Base-by-base conservation (phyloP, 2,329 filamentous ascomycete species). In the Chaetomium sp. region DNA sequence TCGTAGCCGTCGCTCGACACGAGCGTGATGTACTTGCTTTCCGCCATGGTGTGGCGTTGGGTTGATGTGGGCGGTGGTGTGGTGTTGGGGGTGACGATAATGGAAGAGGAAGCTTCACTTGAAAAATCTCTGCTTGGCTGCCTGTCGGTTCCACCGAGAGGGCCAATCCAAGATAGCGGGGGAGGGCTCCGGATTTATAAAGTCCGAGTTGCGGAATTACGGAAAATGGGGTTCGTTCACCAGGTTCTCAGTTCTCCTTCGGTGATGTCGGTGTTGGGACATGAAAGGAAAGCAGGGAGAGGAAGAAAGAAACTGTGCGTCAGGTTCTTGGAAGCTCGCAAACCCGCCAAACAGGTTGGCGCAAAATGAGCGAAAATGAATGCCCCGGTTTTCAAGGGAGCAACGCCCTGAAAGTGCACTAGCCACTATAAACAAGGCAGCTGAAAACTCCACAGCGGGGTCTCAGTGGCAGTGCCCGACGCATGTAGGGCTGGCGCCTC, bases 1-100 rank as follows among this genome's bases (percentile, higher is more conserved):
- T 90, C 87, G 68, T 84, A 90, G 64, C 82, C 86, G 70, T 92
- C 88, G 62, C 77, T 79, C 0, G 87, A 90, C 43, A 91, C 78
- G 52, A 92, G 81, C 5, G 88, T 91, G 61, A 91, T 80, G 70
- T 90, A 91, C 66, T 89, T 84, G 71, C 79, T 82, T 7, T 57
- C 59, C 11, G 55, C 42, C 59, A 65, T 67, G 68, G 32, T 62
- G 63, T 41, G 7, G n/a, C 36, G 14, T 49, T 9, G 47, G 36
- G 19, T 14, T 50, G n/a, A n/a, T n/a, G n/a, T n/a, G 19, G 19
- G 19, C 3, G 19, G 2, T 27, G 19, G 19, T 27, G 19, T 27
- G 19, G 19, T 27, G 19, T 27, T 3, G 19, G 19, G 19, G 19
- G 19, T 27, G 19, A 27, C 19, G 19, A 27, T 27, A 27, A 27